Conservation (phyloP, 176 grass and related monocot genomes). For the Cenchrus purpureus region DNA sequence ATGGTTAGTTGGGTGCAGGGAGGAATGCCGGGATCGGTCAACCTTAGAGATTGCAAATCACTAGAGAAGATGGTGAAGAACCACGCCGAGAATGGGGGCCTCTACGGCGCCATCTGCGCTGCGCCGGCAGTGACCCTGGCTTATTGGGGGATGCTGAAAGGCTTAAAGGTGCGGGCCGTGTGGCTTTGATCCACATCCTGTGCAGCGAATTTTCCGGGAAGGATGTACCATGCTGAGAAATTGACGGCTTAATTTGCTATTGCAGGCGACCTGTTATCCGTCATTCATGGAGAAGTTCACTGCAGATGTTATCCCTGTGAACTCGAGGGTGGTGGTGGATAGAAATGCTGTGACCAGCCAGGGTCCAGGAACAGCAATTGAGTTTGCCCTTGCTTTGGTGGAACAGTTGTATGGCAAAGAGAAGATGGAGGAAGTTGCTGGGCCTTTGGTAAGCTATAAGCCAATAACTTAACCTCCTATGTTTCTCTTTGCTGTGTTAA, state of each 20-base stretch:
- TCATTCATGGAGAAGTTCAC: constrained; percentile 70
- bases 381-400: constrained; percentile 68
- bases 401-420: constrained; percentile 64
- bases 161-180: constrained; percentile 59
- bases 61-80: constrained; percentile 84
- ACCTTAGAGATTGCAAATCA: constrained; percentile 66
- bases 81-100: constrained; percentile 65
- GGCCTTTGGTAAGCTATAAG: constrained; percentile 63
- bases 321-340: constrained; percentile 63
- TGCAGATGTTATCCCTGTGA: constrained; percentile 64
- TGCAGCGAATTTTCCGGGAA: not conserved
- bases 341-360: constrained; percentile 66
- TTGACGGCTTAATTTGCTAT: constrained; percentile 16
- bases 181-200: not conserved
- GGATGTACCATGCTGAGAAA: not conserved
- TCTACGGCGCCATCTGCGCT: constrained; percentile 81
- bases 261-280: constrained; percentile 72
- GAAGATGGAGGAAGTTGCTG: constrained; percentile 66
- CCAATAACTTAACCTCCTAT: not conserved
- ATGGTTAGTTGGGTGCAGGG: constrained; percentile 50
- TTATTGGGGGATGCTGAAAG: constrained; percentile 90
- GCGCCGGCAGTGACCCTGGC: constrained; percentile 65
- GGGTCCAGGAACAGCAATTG: constrained; percentile 66
- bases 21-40: constrained; percentile 69
- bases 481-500: constrained; percentile 5